Conservation (phyloP, 179 eudicot species). For the Silene vulgaris region DNA sequence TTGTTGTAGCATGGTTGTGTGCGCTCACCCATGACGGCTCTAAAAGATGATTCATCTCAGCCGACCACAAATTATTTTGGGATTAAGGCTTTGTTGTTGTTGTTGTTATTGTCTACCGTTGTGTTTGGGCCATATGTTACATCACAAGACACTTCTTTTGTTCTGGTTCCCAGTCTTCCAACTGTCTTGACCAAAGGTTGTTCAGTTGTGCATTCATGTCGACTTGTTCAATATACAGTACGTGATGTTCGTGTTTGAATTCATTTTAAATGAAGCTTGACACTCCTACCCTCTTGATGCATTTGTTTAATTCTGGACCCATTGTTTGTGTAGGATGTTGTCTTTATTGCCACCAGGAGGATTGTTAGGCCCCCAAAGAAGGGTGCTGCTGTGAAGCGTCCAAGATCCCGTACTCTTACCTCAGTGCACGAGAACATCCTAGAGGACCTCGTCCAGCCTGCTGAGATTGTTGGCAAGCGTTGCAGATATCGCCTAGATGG, state of each 20-base stretch:
- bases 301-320: neutral
- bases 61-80: too few species aligned
- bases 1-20: too few species aligned
- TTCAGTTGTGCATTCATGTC: neutral
- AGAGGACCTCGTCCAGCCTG: conserved; percentile 45
- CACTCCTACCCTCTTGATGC: neutral
- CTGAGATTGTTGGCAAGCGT: conserved; percentile 44
- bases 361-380: conserved; percentile 44
- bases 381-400: conserved; percentile 44
- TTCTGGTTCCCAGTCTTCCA: neutral
- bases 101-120: neutral
- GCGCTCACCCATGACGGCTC: too few species aligned
- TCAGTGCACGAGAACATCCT: conserved; percentile 40
- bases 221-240: neutral
- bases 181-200: neutral
- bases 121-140: neutral
- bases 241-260: neutral
- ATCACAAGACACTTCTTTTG: neutral
- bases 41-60: too few species aligned
- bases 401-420: conserved; percentile 43
- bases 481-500: conserved; percentile 42
- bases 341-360: conserved; percentile 42
- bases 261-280: too few species aligned
- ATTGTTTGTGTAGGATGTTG: conserved; percentile 35
- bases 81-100: too few species aligned